Base-by-base conservation (phyloP, 1,139 yeast species). In the Saccharomyces hybrid region DNA sequence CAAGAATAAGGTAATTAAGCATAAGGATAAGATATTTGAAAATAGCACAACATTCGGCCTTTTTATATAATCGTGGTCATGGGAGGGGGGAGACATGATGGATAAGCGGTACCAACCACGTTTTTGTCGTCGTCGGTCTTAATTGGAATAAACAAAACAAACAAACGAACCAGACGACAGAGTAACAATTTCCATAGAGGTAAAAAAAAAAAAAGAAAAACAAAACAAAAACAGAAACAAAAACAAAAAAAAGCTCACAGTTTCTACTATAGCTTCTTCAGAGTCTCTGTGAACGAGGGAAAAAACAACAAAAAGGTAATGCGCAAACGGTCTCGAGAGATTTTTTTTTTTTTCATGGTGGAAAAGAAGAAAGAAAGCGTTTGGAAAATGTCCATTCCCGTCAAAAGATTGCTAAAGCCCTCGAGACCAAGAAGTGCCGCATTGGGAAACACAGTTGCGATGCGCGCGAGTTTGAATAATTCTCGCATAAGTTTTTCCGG, bases 101-200 rank as follows among this genome's bases (percentile, higher is more conserved):
- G 26, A 16, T 38, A 38, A 38, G 44, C 44, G 24, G 44, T 38
- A 38, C 11, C 44, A 12, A 38, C 44, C 44, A 38, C 44, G 44
- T 38, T 38, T 32, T 28, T 38, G 26, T 38, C 44, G 24, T 38
- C 44, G 19, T 24, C 26, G 44, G 44, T 38, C 44, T 19, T 38
- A 38, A 38, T 19, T 38, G 44, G 44, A 38, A 38, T 38, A 38
- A 38, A 38, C 44, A 38, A 38, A 38, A 38, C 44, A 38, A 38
- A 38, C 44, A 19, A 38, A 38, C 44, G 42, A 34, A 34, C 42
- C 19, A 34, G 19, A 11, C 19, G 12, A 11, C n/a, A 38, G 44
- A 38, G 44, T 38, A 38, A 38, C 44, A 38, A 38, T 38, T 16
- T 38, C 44, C 44, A 38, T n/a, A 38, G 44, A 38, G 44, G n/a